phyloP scores from a whole-genome alignment of 495 filamentous ascomycete species.

The Tuber melanosporum region DNA sequence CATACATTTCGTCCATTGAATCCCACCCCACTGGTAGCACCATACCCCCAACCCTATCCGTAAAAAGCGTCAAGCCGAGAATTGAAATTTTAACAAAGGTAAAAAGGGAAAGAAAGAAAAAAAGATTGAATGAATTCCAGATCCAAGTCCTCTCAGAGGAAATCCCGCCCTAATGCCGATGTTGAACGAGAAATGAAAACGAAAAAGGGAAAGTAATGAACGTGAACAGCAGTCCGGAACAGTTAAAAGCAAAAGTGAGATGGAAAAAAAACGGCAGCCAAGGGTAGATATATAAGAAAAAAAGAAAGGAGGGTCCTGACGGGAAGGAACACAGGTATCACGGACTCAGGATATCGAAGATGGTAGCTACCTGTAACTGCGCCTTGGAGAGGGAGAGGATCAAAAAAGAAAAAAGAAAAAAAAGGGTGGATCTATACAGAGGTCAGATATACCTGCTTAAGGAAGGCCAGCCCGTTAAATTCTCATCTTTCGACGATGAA shows the following conservation, averaged over 20 bases:
- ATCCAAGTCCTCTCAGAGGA: conserved; percentile 4
- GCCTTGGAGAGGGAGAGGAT: neutral
- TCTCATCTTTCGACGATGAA: neutral
- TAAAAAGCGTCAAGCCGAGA: neutral
- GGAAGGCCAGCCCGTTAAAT: neutral
- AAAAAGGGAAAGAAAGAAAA: neutral
- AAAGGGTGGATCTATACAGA: neutral
- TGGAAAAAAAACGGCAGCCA: neutral
- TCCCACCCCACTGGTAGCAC: neutral
- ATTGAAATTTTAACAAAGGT: neutral
- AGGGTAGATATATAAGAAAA: neutral
- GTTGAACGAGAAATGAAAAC: neutral
- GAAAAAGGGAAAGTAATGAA: neutral
- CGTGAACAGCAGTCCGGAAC: neutral
- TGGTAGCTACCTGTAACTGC: neutral
- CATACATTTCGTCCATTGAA: neutral
- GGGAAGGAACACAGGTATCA: neutral
- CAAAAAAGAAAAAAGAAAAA: neutral
- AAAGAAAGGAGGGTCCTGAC: neutral
- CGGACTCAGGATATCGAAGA: neutral
- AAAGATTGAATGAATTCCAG: neutral
- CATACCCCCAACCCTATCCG: neutral
- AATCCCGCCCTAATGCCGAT: neutral
- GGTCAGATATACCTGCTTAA: neutral
- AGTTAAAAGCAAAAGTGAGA: neutral